phyloP scores from a whole-genome alignment of 2,329 filamentous ascomycete genomes.

The Cercospora sp. region DNA sequence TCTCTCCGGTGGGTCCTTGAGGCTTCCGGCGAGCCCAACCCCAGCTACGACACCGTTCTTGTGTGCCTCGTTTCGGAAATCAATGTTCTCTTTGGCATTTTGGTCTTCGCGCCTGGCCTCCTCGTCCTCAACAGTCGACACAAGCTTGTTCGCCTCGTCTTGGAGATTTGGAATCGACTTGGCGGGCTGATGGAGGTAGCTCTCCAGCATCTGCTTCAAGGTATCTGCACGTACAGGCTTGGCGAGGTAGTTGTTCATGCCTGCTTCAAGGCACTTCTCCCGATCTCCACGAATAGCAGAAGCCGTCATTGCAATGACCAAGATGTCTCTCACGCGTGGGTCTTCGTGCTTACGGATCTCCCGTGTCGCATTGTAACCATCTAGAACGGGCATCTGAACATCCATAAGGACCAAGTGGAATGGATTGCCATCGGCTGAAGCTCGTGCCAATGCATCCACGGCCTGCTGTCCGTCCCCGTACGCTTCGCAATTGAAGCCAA shows the following conservation, averaged over 20 bases:
- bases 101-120: conserved; percentile 4
- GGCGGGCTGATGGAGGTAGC: conserved; percentile 58
- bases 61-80: background rate
- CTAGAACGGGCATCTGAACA: conserved; percentile 90
- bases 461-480: conserved; percentile 89
- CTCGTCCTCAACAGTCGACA: conserved; percentile 35
- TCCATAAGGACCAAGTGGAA: conserved; percentile 96
- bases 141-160: conserved; percentile 48
- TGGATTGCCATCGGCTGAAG: conserved; percentile 68
- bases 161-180: conserved; percentile 48
- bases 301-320: conserved; percentile 98
- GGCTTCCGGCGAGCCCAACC: background rate
- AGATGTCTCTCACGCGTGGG: conserved; percentile 72
- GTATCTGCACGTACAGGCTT: conserved; percentile 91
- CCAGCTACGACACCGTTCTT: conserved; percentile 7
- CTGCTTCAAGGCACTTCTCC: conserved; percentile 91
- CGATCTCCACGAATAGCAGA: conserved; percentile 91
- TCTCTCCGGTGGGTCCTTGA: conserved; percentile 11
- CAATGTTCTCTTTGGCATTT: conserved; percentile 3
- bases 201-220: conserved; percentile 77
- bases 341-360: conserved; percentile 75
- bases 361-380: conserved; percentile 88
- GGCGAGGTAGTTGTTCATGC: conserved; percentile 96
- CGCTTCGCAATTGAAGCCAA: conserved; percentile 84
- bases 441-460: conserved; percentile 76